Percentiles rank a stretch among this genome's conserved stretches.
phyloP scores from a whole-genome alignment of 2,329 filamentous ascomycete genomes.

The Ophiostoma sp. region DNA sequence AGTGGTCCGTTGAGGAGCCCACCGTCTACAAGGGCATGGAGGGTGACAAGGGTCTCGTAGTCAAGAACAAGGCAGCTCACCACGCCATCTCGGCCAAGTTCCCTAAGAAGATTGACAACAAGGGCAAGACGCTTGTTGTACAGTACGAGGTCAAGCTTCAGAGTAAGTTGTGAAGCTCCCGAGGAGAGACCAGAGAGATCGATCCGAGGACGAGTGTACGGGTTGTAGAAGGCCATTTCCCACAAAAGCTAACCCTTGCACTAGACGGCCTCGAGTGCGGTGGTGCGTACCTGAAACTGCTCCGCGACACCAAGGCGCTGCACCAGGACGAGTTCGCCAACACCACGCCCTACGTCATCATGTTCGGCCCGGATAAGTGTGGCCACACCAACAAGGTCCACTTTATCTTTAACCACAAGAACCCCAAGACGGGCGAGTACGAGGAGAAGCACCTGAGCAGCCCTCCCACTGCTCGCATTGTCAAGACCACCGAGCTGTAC shows the following conservation, averaged over 20 bases:
- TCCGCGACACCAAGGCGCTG: constrained; percentile 95
- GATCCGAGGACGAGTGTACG: background rate
- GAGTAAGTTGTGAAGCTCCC: constrained; percentile 59
- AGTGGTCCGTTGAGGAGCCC: constrained; percentile 96
- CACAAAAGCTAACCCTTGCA: background rate
- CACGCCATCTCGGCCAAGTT: constrained; percentile 99
- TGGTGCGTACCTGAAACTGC: constrained; percentile 98
- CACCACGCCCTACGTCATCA: constrained; percentile 95
- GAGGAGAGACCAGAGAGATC: background rate
- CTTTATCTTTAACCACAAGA: constrained; percentile 99
- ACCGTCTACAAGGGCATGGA: constrained; percentile 85
- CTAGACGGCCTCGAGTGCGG: constrained; percentile 92
- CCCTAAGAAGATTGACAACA: constrained; percentile 93
- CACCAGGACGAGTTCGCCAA: constrained; percentile 98
- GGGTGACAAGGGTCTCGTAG: constrained; percentile 92
- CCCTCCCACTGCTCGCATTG: constrained; percentile 81
- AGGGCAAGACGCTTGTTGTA: constrained; percentile 93
- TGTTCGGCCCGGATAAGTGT: constrained; percentile 99
- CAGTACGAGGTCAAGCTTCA: constrained; percentile 99
- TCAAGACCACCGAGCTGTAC: constrained; percentile 93
- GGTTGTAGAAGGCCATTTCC: no score
- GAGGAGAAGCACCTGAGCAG: constrained; percentile 97
- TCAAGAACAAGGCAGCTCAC: constrained; percentile 97
- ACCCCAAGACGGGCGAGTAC: constrained; percentile 99
- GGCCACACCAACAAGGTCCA: constrained; percentile 97